These are phyloP conservation scores for Azolla pinnata DNA, from an alignment of 75 land plant species.

Conservation along the genomic window DNA sequence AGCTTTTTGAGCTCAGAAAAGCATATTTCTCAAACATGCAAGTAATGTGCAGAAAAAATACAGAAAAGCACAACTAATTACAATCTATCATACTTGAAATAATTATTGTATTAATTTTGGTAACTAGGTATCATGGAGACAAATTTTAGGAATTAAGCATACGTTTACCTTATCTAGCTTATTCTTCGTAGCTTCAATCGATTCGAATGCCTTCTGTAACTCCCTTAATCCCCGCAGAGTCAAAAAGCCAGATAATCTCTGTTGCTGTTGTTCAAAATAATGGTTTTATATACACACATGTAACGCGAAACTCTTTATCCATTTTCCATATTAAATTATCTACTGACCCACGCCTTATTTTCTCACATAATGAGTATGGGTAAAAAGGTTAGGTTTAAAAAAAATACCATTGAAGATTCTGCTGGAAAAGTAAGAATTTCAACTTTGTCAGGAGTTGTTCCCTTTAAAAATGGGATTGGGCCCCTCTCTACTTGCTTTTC, in stretches of 20 bases:
- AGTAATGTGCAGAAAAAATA: conserved; percentile 1
- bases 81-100: background rate
- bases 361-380: too few species aligned
- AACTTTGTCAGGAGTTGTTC: background rate
- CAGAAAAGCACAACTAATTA: background rate
- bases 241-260: conserved; percentile 14
- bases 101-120: too few species aligned
- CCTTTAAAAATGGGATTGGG: background rate
- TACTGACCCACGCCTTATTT: too few species aligned
- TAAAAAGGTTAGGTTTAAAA: background rate
- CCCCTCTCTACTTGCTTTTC: background rate
- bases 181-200: conserved; percentile 5
- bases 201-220: conserved; percentile 15
- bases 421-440: background rate
- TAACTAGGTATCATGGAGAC: too few species aligned
- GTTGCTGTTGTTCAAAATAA: conserved; percentile 14
- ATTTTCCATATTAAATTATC: too few species aligned
- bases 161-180: conserved; percentile 19
- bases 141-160: too few species aligned
- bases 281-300: too few species aligned
- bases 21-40: background rate
- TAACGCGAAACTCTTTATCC: too few species aligned
- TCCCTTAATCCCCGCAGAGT: conserved; percentile 15
- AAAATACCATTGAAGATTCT: background rate
- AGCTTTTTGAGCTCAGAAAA: too few species aligned